Conservation (phyloP, 352 stramenopile genomes). For the Lagenidium giganteum region DNA sequence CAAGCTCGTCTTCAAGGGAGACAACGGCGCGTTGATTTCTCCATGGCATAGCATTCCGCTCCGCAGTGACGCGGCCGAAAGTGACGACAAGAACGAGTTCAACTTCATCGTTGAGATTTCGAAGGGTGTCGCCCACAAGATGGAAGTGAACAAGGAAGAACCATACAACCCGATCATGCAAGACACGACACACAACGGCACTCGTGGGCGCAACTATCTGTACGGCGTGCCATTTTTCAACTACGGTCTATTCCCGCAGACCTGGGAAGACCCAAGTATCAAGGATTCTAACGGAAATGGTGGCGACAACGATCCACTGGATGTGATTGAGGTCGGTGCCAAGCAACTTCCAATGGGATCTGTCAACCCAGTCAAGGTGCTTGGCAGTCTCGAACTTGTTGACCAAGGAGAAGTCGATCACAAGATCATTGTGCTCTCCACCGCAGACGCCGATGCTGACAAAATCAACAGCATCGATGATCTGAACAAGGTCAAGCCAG, state of each 20-base stretch:
- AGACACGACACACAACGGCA: constrained; percentile 95
- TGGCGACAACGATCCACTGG: constrained; percentile 98
- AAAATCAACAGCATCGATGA: constrained; percentile 87
- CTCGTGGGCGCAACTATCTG: constrained; percentile 93
- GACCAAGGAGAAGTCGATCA: constrained; percentile 99
- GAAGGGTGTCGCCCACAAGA: constrained; percentile 97
- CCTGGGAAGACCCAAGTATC: constrained; percentile 96
- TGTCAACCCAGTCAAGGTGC: constrained; percentile 95
- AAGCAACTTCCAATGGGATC: constrained; percentile 92
- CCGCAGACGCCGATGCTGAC: constrained; percentile 81
- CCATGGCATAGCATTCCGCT: constrained; percentile 98
- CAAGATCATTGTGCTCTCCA: constrained; percentile 96
- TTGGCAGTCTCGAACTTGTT: constrained; percentile 97
- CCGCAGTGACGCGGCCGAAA: constrained; percentile 64
- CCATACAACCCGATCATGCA: constrained; percentile 98
- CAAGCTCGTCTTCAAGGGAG: constrained; percentile 71
- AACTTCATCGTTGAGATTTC: constrained; percentile 99
- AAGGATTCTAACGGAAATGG: constrained; percentile 84
- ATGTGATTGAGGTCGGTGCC: constrained; percentile 98
- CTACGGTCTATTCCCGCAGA: constrained; percentile 98
- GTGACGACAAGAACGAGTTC: constrained; percentile 51
- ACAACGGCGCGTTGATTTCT: constrained; percentile 79
- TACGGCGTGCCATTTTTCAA: constrained; percentile 99
- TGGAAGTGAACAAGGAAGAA: constrained; percentile 97
- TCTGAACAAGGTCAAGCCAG: constrained; percentile 90